phyloP scores from a whole-genome alignment of 1,284 basidiomycete genomes.

The Waitea zeae region DNA sequence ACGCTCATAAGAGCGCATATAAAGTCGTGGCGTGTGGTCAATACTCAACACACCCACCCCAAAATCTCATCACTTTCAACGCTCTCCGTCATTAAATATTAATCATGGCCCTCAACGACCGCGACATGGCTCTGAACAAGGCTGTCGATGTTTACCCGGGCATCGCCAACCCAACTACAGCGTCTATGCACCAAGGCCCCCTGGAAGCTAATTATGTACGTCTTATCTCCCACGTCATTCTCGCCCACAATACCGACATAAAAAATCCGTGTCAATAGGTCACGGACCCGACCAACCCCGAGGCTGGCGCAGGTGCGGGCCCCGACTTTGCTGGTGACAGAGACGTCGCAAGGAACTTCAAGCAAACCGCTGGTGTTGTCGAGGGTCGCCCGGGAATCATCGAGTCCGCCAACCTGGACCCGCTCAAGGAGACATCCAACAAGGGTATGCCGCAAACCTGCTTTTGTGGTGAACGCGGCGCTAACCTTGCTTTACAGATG shows the following conservation, averaged over 20 bases:
- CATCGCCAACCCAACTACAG: slow-evolving; percentile 25
- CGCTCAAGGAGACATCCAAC: slow-evolving; percentile 25
- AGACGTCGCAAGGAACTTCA: slow-evolving; percentile 20
- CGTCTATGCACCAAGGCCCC: slow-evolving; percentile 19
- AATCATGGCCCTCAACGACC: slow-evolving; percentile 6
- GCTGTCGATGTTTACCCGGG: slow-evolving; percentile 23
- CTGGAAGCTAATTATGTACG: slow-evolving; percentile 24
- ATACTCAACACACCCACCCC: too few species aligned
- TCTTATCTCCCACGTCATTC: slow-evolving; percentile 2
- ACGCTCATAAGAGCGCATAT: too few species aligned
- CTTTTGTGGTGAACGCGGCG: not conserved
- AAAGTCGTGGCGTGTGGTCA: too few species aligned
- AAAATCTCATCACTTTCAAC: too few species aligned
- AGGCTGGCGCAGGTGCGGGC: slow-evolving; percentile 23
- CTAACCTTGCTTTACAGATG: slow-evolving; percentile 13
- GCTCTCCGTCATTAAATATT: too few species aligned
- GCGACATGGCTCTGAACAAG: slow-evolving; percentile 8
- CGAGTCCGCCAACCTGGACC: slow-evolving; percentile 31
- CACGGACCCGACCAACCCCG: slow-evolving; percentile 19
- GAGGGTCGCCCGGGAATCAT: slow-evolving; percentile 37
- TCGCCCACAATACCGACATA: not conserved
- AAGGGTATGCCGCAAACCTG: slow-evolving; percentile 14
- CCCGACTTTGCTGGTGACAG: slow-evolving; percentile 18
- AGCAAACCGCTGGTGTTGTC: slow-evolving; percentile 23
- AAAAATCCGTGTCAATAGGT: slow-evolving; percentile 15